Evolutionary conservation across 2,329 filamentous ascomycete species (phyloP), one percentile per base, ranked within the genome.

Genomic region (Ilyonectria mors-panacis): DNA sequence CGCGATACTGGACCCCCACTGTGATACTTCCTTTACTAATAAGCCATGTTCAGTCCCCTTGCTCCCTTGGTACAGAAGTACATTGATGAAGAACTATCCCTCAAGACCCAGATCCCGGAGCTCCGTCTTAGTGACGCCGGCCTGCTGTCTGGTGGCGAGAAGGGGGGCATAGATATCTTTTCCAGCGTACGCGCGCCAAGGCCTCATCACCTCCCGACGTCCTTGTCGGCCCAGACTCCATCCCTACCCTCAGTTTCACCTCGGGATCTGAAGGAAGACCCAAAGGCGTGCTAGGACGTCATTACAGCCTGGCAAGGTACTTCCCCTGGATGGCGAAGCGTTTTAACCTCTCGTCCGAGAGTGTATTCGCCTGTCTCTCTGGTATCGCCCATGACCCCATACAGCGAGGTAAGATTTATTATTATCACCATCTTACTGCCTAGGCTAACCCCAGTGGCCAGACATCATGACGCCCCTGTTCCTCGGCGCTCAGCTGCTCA

Each of bases 381-480:
- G 95, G 95, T 53, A 97, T 98, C 74, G 93, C 93, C 3, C 93
- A 96, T 78, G 90, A 92, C 71, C 89, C 89, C 4, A 87, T 91
- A 37, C 88, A 91, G 78, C 77, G 88, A 73, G 28, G 28, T 30
- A 8, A 30, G 28, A 4, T 30, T 30, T 30, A 30, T 30, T 30
- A 30, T 30, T 8, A 30, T 30, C 4, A 8, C 28, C 8, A 30
- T 30, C 28, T 30, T 30, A 30, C 28, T 30, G 28, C 28, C 4
- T 30, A 30, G 28, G 28, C 28, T 30, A 30, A 30, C 28, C 28
- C 28, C 28, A 30, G 8, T n/a, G 28, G 28, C 28, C 8, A 30
- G 88, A 98, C 78, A 97, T 98, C 62, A 95, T 98, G 79, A 98
- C 92, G 0, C 95, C 95, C 0, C 86, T 98, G 0, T 98, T 95